Evolutionary conservation across 805 yeast species (phyloP), one percentile per base, ranked within the genome.

Genomic region (Cyberlindnera americana): DNA sequence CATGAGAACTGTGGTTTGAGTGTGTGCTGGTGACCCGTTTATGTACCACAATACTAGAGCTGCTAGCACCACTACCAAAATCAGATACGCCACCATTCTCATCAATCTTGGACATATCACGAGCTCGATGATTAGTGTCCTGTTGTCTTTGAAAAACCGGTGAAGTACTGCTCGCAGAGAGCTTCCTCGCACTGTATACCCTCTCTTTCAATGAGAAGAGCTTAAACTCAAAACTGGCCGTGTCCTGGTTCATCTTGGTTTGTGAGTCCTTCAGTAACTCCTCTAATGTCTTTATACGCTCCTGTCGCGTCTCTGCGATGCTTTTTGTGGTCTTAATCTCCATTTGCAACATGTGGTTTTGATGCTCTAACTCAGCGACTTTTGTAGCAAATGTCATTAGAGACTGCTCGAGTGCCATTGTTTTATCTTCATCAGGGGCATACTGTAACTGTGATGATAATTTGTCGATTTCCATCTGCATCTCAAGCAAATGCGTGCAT

Each of bases 321-420:
- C 75, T 70, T 42, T 76, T 76, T 28, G 77, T 66, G 4, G 78
- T 65, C 19, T 66, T 65, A 15, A 81, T 63, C 48, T 82, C 87
- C 48, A 70, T 75, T 36, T 75, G 67, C 24, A 83, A 60, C 35
- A 72, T 65, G 22, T 68, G 61, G 54, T 83, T 83, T 53, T 80
- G 81, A n/a, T 67, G 59, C 44, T 80, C 82, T 23, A 81, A 71
- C 44, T 82, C 84, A 36, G 69, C 69, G 39, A 83, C 69, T 40
- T 80, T 79, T n/a, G 64, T 66, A 15, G 75, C 69, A 45, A 83
- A 69, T 44, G 72, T 79, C 31, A 72, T 73, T 15, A 83, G 60
- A 1, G 86, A 70, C 34, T 70, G 68, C 49, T 81, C 86, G 38
- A 83, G 57, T 10, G 74, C 70, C 33, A 70, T 65, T 21, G 78